Percentiles rank a stretch among this genome's conserved stretches.
These are phyloP conservation scores for Xylaria curta DNA, from an alignment of 495 filamentous ascomycete genomes.

Conservation along the genomic window DNA sequence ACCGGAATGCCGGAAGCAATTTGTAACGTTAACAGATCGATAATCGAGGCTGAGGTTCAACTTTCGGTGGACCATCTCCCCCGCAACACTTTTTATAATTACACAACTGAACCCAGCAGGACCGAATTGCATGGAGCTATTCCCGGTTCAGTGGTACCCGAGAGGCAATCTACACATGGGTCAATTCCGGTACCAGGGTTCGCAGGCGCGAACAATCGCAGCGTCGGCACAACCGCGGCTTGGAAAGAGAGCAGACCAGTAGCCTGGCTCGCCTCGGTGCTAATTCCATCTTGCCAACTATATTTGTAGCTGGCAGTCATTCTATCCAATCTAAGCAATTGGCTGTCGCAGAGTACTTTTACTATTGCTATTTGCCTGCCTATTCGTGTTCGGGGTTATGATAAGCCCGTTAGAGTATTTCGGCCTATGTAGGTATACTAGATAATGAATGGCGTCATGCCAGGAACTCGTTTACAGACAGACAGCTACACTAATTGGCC, in stretches of 20 bases:
- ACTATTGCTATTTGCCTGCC: not conserved
- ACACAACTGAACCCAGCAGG: slow-evolving; percentile 3
- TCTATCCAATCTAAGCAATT: not conserved
- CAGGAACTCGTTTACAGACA: not conserved
- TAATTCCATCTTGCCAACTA: not conserved
- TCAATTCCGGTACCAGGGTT: slow-evolving; percentile 5
- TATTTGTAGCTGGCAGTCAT: not conserved
- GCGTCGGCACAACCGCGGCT: not conserved
- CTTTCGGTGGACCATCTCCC: not conserved
- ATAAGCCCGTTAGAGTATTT: not conserved
- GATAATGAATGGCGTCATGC: not conserved
- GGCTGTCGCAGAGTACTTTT: not conserved
- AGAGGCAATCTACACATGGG: not conserved
- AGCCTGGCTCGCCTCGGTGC: not conserved
- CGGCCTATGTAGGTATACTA: not conserved
- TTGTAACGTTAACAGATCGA: slow-evolving; percentile 12
- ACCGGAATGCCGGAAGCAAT: not conserved
- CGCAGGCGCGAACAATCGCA: slow-evolving; percentile 3
- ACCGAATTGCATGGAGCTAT: slow-evolving; percentile 10
- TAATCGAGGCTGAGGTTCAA: not conserved
- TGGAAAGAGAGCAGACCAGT: not conserved
- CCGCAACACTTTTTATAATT: not conserved
- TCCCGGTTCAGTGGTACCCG: not conserved
- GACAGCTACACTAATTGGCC: not conserved
- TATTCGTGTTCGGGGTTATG: not conserved